These are phyloP conservation scores for Mycena albidolilacea DNA, from an alignment of 768 basidiomycete species.

Conservation along the genomic window DNA sequence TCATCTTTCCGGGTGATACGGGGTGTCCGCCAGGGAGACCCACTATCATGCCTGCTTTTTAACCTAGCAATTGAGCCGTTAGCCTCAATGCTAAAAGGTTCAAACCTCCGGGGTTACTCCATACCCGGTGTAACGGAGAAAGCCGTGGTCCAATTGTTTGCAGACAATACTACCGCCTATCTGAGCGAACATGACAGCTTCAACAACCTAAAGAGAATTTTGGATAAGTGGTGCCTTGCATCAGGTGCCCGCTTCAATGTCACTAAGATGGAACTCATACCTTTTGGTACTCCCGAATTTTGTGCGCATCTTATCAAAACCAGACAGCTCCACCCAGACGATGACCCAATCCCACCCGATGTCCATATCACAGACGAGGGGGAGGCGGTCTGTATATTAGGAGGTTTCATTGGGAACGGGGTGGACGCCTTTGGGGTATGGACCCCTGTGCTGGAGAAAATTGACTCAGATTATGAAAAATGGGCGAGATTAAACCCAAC, in stretches of 20 bases:
- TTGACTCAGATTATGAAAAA: not conserved
- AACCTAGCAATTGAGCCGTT: no score
- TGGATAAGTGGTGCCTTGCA: not conserved
- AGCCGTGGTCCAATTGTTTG: no score
- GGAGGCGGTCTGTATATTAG: not conserved
- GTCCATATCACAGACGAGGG: not conserved
- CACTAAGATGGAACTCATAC: not conserved
- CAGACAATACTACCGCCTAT: constrained; percentile 7
- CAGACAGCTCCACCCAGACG: not conserved
- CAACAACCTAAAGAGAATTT: not conserved
- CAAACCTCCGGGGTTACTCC: no score
- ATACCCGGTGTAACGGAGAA: no score
- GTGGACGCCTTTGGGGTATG: not conserved
- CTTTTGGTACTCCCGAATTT: not conserved
- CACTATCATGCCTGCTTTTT: constrained; percentile 44
- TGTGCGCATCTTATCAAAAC: not conserved
- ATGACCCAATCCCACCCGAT: not conserved
- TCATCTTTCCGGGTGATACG: constrained; percentile 34
- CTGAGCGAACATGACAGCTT: not conserved
- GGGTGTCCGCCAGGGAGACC: constrained; percentile 49
- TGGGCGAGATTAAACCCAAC: not conserved
- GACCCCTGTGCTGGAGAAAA: not conserved
- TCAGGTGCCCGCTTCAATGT: not conserved
- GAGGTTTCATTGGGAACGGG: not conserved
- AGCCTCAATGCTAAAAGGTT: no score